phyloP scores from a whole-genome alignment of 495 filamentous ascomycete genomes.

The Bacidia gigantensis region DNA sequence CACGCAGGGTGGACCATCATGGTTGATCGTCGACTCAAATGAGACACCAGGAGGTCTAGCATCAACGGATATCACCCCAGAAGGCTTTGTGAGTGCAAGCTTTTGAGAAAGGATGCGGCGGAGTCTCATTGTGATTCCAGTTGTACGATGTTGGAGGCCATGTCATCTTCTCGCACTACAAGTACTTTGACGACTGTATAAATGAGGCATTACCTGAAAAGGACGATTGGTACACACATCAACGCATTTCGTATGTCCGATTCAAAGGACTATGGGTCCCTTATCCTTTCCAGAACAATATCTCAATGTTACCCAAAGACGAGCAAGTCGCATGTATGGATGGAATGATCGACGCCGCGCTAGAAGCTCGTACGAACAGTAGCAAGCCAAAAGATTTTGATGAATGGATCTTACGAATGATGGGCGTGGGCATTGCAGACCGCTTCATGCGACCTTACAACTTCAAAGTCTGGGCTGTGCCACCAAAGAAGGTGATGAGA shows the following conservation, averaged over 20 bases:
- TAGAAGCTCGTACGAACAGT: constrained; percentile 72
- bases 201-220: constrained; percentile 87
- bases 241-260: constrained; percentile 97
- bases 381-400: constrained; percentile 94
- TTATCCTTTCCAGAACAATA: constrained; percentile 99
- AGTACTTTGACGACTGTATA: constrained; percentile 99
- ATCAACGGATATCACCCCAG: constrained; percentile 87
- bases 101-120: too few relatives aligned
- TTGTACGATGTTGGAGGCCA: constrained; percentile 98
- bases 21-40: constrained; percentile 89
- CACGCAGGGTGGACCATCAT: constrained; percentile 69
- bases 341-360: constrained; percentile 88
- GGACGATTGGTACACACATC: constrained; percentile 92
- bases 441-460: constrained; percentile 99
- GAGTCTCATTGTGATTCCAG: too few relatives aligned
- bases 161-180: constrained; percentile 99
- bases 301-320: constrained; percentile 94
- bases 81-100: constrained; percentile 63
- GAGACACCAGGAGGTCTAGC: constrained; percentile 92
- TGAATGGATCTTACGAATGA: constrained; percentile 93
- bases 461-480: constrained; percentile 99
- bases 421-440: constrained; percentile 81
- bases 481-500: constrained; percentile 73
- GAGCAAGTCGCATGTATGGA: constrained; percentile 93
- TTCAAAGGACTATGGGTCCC: constrained; percentile 94